A percentile compares a stretch with the other conserved stretches of the same genome.
Conservation (phyloP, 345 rosid genomes). For the Gossypioides kirkii region DNA sequence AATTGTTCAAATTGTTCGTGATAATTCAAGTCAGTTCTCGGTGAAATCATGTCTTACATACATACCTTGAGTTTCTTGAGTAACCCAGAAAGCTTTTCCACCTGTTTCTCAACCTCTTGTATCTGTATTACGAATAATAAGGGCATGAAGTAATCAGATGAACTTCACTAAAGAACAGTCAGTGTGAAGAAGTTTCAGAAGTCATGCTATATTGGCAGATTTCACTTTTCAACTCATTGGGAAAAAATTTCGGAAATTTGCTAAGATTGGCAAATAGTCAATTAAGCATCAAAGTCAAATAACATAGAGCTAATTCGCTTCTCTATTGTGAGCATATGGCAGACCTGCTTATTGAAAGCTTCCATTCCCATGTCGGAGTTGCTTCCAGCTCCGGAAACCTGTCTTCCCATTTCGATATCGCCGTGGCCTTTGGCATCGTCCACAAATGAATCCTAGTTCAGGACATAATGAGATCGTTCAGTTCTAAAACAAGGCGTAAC, state of each 20-base stretch:
- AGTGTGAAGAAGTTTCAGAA: background rate
- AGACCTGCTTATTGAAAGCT: constrained; percentile 63
- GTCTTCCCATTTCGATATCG: constrained; percentile 64
- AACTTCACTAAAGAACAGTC: background rate
- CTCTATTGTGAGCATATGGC: background rate
- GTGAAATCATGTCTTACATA: background rate
- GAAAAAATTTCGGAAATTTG: no score
- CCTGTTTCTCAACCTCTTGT: constrained; percentile 59
- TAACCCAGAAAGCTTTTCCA: constrained; percentile 45
- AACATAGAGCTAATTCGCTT: background rate
- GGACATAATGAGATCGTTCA: background rate
- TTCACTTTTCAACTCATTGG: background rate
- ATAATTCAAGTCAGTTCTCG: no score
- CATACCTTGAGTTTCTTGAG: constrained; percentile 62
- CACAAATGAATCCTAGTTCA: constrained; percentile 47
- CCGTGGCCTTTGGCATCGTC: constrained; percentile 30
- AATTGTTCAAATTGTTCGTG: no score
- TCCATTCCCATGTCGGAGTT: constrained; percentile 60
- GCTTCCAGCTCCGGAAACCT: constrained; percentile 30
- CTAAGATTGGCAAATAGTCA: background rate
- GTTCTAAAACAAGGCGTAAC: background rate
- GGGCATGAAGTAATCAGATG: background rate
- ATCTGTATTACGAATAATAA: constrained; percentile 31
- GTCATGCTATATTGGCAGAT: background rate
- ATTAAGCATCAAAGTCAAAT: background rate